These are phyloP conservation scores for Suillus brevipes DNA, from an alignment of 768 basidiomycete genomes.

Conservation along the genomic window DNA sequence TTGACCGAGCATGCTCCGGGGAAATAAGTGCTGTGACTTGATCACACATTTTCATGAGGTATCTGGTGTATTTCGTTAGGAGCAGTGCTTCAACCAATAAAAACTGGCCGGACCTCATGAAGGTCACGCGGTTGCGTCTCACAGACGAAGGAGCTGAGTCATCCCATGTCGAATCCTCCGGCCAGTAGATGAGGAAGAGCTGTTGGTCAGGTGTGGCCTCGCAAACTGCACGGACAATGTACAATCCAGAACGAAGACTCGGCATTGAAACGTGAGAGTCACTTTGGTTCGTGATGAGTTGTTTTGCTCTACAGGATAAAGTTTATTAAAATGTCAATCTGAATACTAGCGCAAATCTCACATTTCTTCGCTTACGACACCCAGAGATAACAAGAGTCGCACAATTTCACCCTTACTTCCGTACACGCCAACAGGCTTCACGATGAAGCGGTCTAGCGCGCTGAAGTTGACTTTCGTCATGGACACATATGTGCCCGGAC, in stretches of 20 bases:
- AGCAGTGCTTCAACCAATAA: background rate
- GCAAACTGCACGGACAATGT: conserved; percentile 33
- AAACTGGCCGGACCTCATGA: conserved; percentile 50
- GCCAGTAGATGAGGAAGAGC: conserved; percentile 64
- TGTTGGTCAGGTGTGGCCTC: conserved; percentile 18
- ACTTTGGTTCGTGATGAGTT: conserved; percentile 6
- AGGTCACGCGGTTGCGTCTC: conserved; percentile 54
- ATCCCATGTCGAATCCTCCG: conserved; percentile 59
- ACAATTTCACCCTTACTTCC: conserved; percentile 54
- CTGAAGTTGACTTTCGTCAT: conserved; percentile 60
- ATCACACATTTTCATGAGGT: conserved; percentile 59
- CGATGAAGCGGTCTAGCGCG: conserved; percentile 42
- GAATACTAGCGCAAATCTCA: conserved; percentile 26
- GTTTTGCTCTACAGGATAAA: conserved; percentile 4
- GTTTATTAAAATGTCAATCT: conserved; percentile 5
- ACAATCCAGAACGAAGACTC: conserved; percentile 49
- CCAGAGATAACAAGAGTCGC: conserved; percentile 40
- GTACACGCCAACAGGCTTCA: conserved; percentile 59
- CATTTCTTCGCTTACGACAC: conserved; percentile 40
- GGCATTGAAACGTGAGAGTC: conserved; percentile 16
- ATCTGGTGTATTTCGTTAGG: conserved; percentile 35
- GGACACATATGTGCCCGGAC: conserved; percentile 52
- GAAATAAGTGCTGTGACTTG: conserved; percentile 56
- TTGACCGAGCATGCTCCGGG: conserved; percentile 41
- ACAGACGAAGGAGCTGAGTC: conserved; percentile 47